Base-by-base conservation (phyloP, 2,329 filamentous ascomycete species). In the Pyrenochaeta sp. region DNA sequence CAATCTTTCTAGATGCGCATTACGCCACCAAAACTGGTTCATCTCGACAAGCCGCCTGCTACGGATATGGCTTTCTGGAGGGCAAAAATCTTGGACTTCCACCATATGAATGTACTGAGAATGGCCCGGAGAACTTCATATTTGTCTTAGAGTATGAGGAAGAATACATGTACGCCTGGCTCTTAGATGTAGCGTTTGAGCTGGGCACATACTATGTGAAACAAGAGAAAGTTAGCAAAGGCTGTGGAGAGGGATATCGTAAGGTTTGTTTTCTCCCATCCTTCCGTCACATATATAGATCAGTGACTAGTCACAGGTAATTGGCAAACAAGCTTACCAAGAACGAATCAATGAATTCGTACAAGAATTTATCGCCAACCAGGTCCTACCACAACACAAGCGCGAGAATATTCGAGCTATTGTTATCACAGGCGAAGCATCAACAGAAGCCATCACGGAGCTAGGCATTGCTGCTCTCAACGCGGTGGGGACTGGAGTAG, bases 351-450 rank as follows among this genome's bases (percentile, higher is more conserved):
- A 35, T n/a, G 9, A 17, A 7, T 50, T 50, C 10, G 7, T 44
- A 1, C 14, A 30, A 3, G 32, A 20, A 14, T 50, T 50, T 14
- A 27, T 50, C 31, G 15, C 27, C 11, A 2, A 31, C 3, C 7
- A 36, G 14, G 31, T 23, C 15, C 31, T 44, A 2, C 27, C 15
- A 3, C 10, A 4, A 15, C 10, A 44, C 20, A 27, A 21, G 9
- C 47, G 40, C 32, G 47, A 50, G n/a, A 21, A 36, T n/a, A 44
- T 50, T 20, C 39, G 47, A 15, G 39, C 47, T 9, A 44, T 50
- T 12, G 18, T 50, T 7, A 31, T 50, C 23, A 3, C 32, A 9
- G 47, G 47, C 21, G 47, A 50, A 39, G 47, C 40, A 37, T 50
- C 47, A 2, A 18, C 21, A n/a, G n/a, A 17, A 31, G 17, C n/a